Base-by-base conservation (phyloP, 2,329 filamentous ascomycete genomes). In the Alternaria triticina region DNA sequence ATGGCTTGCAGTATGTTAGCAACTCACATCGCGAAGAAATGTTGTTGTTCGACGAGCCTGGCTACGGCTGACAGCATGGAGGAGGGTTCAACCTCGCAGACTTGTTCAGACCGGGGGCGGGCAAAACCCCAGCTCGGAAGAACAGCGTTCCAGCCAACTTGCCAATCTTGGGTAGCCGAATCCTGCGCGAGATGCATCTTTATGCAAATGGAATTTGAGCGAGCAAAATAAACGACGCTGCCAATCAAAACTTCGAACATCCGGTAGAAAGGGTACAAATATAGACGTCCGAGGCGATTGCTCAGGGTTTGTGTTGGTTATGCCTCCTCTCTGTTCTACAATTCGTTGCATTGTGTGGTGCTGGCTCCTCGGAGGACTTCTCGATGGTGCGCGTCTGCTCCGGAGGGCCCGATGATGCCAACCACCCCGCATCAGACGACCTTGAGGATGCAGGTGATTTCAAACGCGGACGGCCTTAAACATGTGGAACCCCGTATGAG, bases 121-220 rank as follows among this genome's bases (percentile, higher is more conserved):
- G 9, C 27, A 47, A 20, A 36, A 22, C 33, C 33, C 15, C 28
- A 54, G 27, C 2, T 25, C 33, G 25, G 30, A 47, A 3, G 22
- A 45, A 45, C 55, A 36, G 59, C 56, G 30, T 25, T 17, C 23
- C 45, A 17, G 22, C 13, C 8, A 44, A 45, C 50, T 33, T 62
- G 60, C 60, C 57, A 15, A 62, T 52, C 23, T 40, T 45, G 59
- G 54, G 43, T 57, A 57, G 52, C 20, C 33, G 23, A 27, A 17
- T 49, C 52, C 30, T 57, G 58, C 44, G 30, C 58, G 55, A 57
- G 25, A 50, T 57, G 25, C 25, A 28, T 50, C 36, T 17, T 61
- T 43, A 43, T 52, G 49, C 49, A 52, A 52, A 52, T 52, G 49
- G 9, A 52, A 52, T 36, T 36, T 40, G 20, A 25, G 28, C 20